Evolutionary conservation across 306 rosid genomes (phyloP), one percentile per base, ranked within the genome.

Genomic region (Quercus suber): DNA sequence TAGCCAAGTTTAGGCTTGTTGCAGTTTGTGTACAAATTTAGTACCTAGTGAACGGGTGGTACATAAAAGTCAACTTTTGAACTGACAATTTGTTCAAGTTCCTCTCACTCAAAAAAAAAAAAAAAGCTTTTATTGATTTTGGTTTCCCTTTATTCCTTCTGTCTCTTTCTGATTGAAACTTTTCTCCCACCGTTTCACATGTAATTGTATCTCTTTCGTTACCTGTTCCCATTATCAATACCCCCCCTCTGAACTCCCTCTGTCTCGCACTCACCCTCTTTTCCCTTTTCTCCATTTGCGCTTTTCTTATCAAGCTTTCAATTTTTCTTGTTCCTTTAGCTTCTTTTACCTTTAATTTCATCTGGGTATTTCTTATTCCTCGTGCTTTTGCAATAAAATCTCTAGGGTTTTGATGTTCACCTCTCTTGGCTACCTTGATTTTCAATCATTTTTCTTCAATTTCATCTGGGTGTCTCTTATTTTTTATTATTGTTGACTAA

Each of bases 91-190:
- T 17, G 43, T 67, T 67, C 52, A n/a, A 35, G 65, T 84, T 55
- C 69, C 77, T 49, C 53, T 49, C 53, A 49, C 15, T 80, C 52
- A 27, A 60, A 30, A 30, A 41, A n/a, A n/a, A n/a, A 37, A 37
- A 35, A 35, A 41, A 74, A n/a, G 51, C 73, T 67, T 73, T 71
- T 49, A 49, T 53, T 52, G 74, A 52, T 64, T 64, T 57, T 63
- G 43, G 23, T 55, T 31, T 6, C 61, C 43, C 81, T 85, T 74
- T 83, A 77, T 87, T 75, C 87, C 53, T 60, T 17, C 75, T 73
- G 69, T 88, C 88, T 79, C 83, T 81, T 81, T 83, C 81, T 67
- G 60, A 73, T 76, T 73, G 73, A 67, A 74, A 71, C 85, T 75
- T 85, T 76, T 67, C 77, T 69, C 71, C 85, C 79, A 71, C 79